phyloP scores from a whole-genome alignment of 2,329 filamentous ascomycete species.

The Venturia aucupariae region DNA sequence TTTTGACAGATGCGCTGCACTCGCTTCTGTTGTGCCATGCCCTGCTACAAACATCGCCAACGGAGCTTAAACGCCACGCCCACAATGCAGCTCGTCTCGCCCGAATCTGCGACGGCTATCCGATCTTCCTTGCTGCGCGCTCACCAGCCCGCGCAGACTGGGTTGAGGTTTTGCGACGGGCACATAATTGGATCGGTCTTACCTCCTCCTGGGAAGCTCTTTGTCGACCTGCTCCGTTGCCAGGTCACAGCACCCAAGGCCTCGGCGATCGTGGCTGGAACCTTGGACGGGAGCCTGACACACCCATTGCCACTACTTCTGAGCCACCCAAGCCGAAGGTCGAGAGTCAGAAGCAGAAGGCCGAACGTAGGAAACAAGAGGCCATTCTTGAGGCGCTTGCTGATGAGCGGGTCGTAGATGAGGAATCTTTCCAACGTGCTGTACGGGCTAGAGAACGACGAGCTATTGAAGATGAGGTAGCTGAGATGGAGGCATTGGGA shows the following conservation, averaged over 20 bases:
- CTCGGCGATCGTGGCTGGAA: constrained; percentile 13
- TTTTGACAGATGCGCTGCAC: constrained; percentile 70
- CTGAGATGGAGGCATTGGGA: constrained; percentile 20
- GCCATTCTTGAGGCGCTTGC: constrained; percentile 58
- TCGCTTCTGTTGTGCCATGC: constrained; percentile 68
- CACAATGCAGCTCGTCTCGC: constrained; percentile 71
- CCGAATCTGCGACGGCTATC: constrained; percentile 68
- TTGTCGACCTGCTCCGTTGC: constrained; percentile 43
- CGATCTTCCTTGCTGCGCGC: constrained; percentile 65
- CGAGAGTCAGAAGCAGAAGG: constrained; percentile 45
- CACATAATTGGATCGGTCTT: constrained; percentile 62
- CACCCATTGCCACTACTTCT: background rate
- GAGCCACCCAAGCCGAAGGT: background rate
- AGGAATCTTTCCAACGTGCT: constrained; percentile 54
- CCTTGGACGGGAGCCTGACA: constrained; percentile 4
- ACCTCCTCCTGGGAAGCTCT: constrained; percentile 59
- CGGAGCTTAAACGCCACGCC: constrained; percentile 69
- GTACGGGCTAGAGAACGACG: constrained; percentile 52
- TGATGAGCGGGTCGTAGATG: constrained; percentile 59
- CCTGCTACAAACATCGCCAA: constrained; percentile 68
- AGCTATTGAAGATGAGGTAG: constrained; percentile 47
- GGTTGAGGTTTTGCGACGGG: constrained; percentile 62
- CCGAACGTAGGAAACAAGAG: constrained; percentile 52
- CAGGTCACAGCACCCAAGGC: constrained; percentile 20
- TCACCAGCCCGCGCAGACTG: constrained; percentile 69